A percentile compares a stretch with the other conserved stretches of the same genome.
phyloP scores from a whole-genome alignment of 305 asterid species.

The Coffea humblotiana region DNA sequence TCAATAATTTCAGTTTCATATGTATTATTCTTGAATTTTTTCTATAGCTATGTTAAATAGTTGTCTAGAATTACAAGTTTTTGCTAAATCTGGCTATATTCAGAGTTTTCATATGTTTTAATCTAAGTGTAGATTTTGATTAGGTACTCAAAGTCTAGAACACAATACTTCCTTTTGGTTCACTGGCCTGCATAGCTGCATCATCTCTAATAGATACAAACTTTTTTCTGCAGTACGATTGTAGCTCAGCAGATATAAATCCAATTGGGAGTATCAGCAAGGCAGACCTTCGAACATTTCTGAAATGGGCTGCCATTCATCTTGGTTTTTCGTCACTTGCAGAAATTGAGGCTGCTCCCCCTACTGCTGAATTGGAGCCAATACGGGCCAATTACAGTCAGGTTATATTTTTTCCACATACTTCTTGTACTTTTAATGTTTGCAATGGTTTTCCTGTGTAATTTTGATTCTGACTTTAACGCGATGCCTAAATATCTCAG shows the following conservation, averaged over 20 bases:
- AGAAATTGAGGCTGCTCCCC: conserved; percentile 97
- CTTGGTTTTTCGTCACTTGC: conserved; percentile 84
- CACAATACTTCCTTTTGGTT: background rate
- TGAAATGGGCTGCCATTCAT: conserved; percentile 89
- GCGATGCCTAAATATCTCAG: background rate
- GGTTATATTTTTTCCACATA: conserved; percentile 37
- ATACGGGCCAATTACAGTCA: conserved; percentile 86
- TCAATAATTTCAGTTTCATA: background rate
- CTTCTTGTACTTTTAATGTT: background rate
- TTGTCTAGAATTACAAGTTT: background rate
- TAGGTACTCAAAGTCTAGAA: background rate
- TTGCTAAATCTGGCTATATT: background rate
- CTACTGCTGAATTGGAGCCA: conserved; percentile 98
- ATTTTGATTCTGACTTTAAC: background rate
- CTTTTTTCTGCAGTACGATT: conserved; percentile 69
- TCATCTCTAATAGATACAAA: background rate
- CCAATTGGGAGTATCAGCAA: conserved; percentile 97
- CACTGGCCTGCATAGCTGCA: background rate
- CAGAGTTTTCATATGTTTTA: background rate
- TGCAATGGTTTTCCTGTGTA: background rate
- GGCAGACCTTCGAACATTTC: conserved; percentile 80
- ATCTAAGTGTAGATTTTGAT: background rate
- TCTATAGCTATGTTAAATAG: background rate
- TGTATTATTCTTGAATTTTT: too few relatives aligned
- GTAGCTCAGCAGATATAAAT: conserved; percentile 96